These are phyloP conservation scores for Rhizopogon vinicolor DNA, from an alignment of 768 basidiomycete species.

Conservation along the genomic window DNA sequence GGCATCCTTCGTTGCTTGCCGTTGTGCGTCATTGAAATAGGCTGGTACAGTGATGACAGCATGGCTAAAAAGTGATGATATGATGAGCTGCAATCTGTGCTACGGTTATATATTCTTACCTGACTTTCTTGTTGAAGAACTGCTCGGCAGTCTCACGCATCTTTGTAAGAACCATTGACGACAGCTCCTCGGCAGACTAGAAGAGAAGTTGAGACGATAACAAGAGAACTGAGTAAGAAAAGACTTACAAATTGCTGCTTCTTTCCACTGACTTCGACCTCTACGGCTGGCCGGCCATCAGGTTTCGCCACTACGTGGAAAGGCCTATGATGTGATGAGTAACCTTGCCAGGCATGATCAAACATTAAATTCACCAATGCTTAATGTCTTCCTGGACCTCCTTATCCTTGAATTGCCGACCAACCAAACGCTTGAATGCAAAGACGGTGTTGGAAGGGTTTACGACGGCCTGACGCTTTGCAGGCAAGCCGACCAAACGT, in stretches of 20 bases:
- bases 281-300: constrained; percentile 75
- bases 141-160: constrained; percentile 97
- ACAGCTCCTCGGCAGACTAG: constrained; percentile 81
- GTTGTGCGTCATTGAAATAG: constrained; percentile 99
- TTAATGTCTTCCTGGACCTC: constrained; percentile 90
- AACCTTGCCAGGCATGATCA: not conserved
- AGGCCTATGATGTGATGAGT: constrained; percentile 46
- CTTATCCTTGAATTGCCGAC: constrained; percentile 87
- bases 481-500: constrained; percentile 92
- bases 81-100: not conserved
- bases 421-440: constrained; percentile 92
- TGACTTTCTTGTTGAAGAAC: constrained; percentile 89
- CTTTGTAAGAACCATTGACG: constrained; percentile 84
- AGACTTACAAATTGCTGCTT: constrained; percentile 68
- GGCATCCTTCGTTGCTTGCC: constrained; percentile 97
- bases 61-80: constrained; percentile 39
- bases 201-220: not conserved
- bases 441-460: constrained; percentile 93
- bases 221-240: not conserved
- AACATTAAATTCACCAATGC: constrained; percentile 56
- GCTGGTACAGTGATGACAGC: constrained; percentile 96
- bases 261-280: constrained; percentile 86
- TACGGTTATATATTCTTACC: constrained; percentile 48
- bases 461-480: constrained; percentile 96
- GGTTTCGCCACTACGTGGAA: constrained; percentile 70